Base-by-base conservation (phyloP, 1,284 basidiomycete genomes). In the Trichosporon ovoides region DNA sequence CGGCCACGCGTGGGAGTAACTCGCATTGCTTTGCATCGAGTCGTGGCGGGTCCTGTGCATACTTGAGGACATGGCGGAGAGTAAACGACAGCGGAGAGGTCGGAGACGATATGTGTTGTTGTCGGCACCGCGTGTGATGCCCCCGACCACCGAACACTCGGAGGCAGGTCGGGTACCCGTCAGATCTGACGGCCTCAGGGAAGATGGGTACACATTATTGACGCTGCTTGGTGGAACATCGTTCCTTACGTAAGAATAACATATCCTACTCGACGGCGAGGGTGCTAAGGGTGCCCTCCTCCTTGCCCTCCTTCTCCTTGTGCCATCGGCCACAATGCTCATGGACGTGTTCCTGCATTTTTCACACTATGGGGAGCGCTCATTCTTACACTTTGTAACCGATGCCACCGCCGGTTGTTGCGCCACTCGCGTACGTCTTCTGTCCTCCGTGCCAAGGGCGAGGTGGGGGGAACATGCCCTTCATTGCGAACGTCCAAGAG, bases 401-500 rank as follows among this genome's bases (percentile, higher is more conserved):
- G 10, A 71, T 51, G 2, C 75, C 75, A n/a, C 69, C 75, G 14
- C 75, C 74, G 5, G 53, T 59, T n/a, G 60, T 51, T 43, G 64
- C 64, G 3, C 75, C 75, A 53, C 72, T 75, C 1, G 66, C 71
- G 58, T 77, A 77, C 24, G 73, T 74, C 65, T 75, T 75, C 38
- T 55, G 66, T 7, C 70, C 68, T 20, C 66, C 69, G 4, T 53
- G 46, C 63, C 68, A 78, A 2, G 68, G 70, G n/a, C 74, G 65
- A 1, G 72, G 72, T 11, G 76, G 66, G 24, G 76, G 76, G 70
- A 78, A 78, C 76, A 76, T 76, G 52, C 73, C 75, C 59, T 75
- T 76, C 69, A 76, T 78, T 11, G 76, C 75, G 67, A 77, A 78
- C 10, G 71, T 74, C 72, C 72, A 73, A 9, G 58, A 64, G 9